Conservation (phyloP, 192 early-diverging fungal species). For the Coemansia sp. region DNA sequence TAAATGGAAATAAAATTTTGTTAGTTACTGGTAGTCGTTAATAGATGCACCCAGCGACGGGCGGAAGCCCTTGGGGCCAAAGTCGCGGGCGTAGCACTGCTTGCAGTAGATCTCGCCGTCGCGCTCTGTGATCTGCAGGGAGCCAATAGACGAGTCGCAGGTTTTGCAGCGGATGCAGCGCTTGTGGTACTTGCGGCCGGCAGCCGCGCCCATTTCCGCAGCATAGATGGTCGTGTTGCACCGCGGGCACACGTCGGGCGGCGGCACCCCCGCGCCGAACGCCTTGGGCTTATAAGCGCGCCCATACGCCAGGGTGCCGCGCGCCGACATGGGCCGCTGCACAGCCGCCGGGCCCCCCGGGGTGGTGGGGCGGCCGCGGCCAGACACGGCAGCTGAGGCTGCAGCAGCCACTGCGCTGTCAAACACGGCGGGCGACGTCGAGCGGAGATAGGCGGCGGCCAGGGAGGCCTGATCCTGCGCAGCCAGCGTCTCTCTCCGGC, state of each 20-base stretch:
- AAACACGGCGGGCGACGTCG: conserved; percentile 20
- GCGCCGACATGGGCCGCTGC: conserved; percentile 28
- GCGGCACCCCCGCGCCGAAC: conserved; percentile 20
- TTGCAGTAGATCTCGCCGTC: conserved; percentile 54
- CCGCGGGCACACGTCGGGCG: conserved; percentile 48
- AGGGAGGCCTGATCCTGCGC: not conserved
- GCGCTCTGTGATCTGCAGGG: conserved; percentile 50
- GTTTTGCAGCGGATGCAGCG: conserved; percentile 47
- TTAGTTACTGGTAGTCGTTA: conserved; percentile 20
- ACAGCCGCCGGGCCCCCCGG: not conserved
- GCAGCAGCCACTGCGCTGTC: conserved; percentile 41
- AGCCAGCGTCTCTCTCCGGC: not conserved
- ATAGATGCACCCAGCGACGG: conserved; percentile 30
- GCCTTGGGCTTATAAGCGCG: conserved; percentile 30
- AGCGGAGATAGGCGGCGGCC: conserved; percentile 5
- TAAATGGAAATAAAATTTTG: not conserved
- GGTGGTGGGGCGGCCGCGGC: conserved; percentile 6
- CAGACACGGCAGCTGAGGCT: conserved; percentile 37
- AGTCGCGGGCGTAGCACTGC: conserved; percentile 49
- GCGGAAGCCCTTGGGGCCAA: conserved; percentile 50
- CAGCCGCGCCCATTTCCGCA: conserved; percentile 44
- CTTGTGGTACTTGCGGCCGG: conserved; percentile 55
- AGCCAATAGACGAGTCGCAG: conserved; percentile 34
- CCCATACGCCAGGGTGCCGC: conserved; percentile 31
- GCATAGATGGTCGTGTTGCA: conserved; percentile 48